Evolutionary conservation across 208 protist species (phyloP).

Genomic region (Acanthamoeba royreba): DNA sequence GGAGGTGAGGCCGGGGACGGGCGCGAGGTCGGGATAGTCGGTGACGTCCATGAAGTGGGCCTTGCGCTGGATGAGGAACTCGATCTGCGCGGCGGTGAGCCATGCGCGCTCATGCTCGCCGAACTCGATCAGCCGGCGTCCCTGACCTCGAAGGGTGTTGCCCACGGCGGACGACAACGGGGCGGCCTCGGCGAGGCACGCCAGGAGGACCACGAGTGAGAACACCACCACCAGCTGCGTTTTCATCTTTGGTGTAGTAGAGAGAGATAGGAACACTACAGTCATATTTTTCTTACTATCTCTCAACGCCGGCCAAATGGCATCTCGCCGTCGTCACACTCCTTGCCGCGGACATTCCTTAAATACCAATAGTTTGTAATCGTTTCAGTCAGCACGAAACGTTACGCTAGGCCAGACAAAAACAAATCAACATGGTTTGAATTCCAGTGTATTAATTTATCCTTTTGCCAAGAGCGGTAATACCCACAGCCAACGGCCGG

Average conservation of each 20-base stretch:
- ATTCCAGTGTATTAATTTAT: no score
- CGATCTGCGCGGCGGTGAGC: neutral
- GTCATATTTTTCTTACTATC: neutral
- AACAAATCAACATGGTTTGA: no score
- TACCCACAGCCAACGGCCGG: no score
- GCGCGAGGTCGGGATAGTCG: constrained; percentile 15
- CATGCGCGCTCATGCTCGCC: neutral
- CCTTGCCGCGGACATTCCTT: no score
- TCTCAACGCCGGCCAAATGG: neutral
- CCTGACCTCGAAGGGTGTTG: neutral
- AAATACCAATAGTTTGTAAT: no score
- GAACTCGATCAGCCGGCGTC: neutral
- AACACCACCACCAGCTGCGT: neutral
- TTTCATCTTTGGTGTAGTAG: neutral
- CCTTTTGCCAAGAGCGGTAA: no score
- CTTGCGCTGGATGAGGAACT: neutral
- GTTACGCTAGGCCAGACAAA: no score
- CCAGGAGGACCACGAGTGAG: neutral
- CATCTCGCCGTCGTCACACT: no score
- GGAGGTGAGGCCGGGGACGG: neutral
- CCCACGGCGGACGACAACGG: neutral
- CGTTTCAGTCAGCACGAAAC: no score
- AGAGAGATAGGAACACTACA: neutral
- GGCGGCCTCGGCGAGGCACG: neutral
- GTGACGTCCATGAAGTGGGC: constrained; percentile 42